These are phyloP conservation scores for Tolypocladium nubicola DNA, from an alignment of 2,329 filamentous ascomycete genomes.

Conservation along the genomic window DNA sequence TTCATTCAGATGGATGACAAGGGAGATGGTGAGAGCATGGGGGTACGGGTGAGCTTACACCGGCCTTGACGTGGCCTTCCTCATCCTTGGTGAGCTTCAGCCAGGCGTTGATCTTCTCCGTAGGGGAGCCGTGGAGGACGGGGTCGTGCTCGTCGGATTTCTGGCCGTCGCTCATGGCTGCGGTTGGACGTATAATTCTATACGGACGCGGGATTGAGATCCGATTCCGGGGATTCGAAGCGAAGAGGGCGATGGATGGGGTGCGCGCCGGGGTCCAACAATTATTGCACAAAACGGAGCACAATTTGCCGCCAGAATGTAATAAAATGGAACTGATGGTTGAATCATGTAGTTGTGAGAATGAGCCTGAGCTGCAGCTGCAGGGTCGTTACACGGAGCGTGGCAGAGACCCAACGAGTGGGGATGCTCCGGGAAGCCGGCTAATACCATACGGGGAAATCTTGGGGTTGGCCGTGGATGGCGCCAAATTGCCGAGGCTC, in stretches of 20 bases:
- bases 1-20: background rate
- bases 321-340: too few species aligned
- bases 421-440: background rate
- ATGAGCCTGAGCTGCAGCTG: background rate
- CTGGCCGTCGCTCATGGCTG: constrained; percentile 4
- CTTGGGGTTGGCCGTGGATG: background rate
- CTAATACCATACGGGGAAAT: background rate
- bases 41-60: constrained; percentile 12
- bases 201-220: background rate
- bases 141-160: constrained; percentile 1
- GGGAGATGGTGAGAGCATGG: background rate
- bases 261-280: background rate
- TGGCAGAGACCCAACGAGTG: background rate
- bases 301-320: background rate
- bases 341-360: background rate
- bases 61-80: constrained; percentile 16
- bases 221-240: background rate
- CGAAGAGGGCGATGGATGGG: background rate
- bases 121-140: constrained; percentile 18
- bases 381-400: background rate
- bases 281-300: background rate
- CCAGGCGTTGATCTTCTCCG: constrained; percentile 21
- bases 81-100: constrained; percentile 16
- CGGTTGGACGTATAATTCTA: background rate
- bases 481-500: background rate